phyloP scores from a whole-genome alignment of 176 grass and related monocot species.

The Puya raimondii region DNA sequence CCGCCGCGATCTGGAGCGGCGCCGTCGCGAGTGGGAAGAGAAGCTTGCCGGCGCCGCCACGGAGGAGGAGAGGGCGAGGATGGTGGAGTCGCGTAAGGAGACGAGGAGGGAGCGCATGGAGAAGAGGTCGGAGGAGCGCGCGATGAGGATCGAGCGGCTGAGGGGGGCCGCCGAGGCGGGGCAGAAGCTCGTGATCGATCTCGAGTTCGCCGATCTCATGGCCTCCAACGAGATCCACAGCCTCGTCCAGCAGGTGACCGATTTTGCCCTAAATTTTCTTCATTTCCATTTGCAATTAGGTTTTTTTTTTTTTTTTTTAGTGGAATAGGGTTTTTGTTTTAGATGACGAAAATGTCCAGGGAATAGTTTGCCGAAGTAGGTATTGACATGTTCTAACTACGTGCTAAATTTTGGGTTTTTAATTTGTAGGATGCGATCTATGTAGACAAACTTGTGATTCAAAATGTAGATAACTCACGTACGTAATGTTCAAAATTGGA shows the following conservation, averaged over 20 bases:
- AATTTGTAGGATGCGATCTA: too few relatives aligned
- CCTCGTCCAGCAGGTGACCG: conserved; percentile 55
- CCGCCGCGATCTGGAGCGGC: conserved; percentile 33
- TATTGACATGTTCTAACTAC: too few relatives aligned
- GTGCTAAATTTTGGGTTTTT: too few relatives aligned
- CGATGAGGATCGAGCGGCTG: conserved; percentile 34
- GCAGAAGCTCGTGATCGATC: conserved; percentile 66
- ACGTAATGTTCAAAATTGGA: too few relatives aligned
- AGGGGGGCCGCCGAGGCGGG: conserved; percentile 38
- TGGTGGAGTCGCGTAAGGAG: conserved; percentile 39
- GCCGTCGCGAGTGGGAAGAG: conserved; percentile 54
- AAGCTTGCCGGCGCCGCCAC: conserved; percentile 37
- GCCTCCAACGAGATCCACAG: conserved; percentile 64
- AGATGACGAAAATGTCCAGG: neutral
- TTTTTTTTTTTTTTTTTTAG: neutral
- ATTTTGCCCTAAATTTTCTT: conserved; percentile 3
- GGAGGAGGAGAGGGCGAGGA: conserved; percentile 41
- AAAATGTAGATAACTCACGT: too few relatives aligned
- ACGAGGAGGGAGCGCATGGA: conserved; percentile 47
- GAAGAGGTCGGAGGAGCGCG: conserved; percentile 39
- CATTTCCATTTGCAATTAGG: neutral
- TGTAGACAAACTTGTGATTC: too few relatives aligned
- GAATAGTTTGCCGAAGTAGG: too few relatives aligned
- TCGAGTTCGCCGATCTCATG: conserved; percentile 70
- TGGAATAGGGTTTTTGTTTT: neutral